Percentiles rank a stretch among this genome's conserved stretches.
Conservation (phyloP, 805 yeast genomes). For the Candida coleopterorum region DNA sequence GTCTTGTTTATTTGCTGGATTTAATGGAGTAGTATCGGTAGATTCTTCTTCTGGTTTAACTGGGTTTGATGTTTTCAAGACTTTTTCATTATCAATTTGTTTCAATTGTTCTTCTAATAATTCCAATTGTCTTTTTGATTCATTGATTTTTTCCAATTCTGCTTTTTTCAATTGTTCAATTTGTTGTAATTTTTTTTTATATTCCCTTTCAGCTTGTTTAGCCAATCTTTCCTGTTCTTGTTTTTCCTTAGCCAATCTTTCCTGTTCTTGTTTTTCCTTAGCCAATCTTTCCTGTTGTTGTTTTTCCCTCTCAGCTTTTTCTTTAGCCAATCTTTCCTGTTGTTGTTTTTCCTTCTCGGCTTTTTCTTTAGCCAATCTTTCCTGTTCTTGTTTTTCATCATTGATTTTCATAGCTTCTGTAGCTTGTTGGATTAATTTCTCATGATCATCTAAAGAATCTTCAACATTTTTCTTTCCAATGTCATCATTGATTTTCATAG, state of each 20-base stretch:
- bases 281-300: conserved; percentile 2
- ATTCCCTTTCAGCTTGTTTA: conserved; percentile 3
- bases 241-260: conserved; percentile 1
- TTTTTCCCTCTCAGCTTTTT: conserved; percentile 1
- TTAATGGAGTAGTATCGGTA: not conserved
- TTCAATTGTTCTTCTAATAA: conserved; percentile 4
- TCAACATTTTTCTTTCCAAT: no score
- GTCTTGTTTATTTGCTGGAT: not conserved
- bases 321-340: conserved; percentile 4
- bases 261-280: conserved; percentile 5
- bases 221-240: conserved; percentile 5
- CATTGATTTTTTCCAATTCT: conserved; percentile 6
- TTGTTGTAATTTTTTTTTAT: conserved; percentile 4
- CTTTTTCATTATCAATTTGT: not conserved
- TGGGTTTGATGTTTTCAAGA: not conserved
- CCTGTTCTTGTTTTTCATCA: conserved; percentile 1
- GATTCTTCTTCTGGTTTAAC: not conserved
- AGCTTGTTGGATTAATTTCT: conserved; percentile 1
- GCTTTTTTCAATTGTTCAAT: conserved; percentile 6
- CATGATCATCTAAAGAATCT: not conserved
- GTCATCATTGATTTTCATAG: conserved; percentile 2
- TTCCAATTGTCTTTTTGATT: conserved; percentile 7
- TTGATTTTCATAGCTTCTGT: not conserved
- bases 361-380: not conserved
- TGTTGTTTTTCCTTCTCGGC: not conserved